These are phyloP conservation scores for Phytophthora fragariaefolia DNA, from an alignment of 352 stramenopile species.

Conservation along the genomic window DNA sequence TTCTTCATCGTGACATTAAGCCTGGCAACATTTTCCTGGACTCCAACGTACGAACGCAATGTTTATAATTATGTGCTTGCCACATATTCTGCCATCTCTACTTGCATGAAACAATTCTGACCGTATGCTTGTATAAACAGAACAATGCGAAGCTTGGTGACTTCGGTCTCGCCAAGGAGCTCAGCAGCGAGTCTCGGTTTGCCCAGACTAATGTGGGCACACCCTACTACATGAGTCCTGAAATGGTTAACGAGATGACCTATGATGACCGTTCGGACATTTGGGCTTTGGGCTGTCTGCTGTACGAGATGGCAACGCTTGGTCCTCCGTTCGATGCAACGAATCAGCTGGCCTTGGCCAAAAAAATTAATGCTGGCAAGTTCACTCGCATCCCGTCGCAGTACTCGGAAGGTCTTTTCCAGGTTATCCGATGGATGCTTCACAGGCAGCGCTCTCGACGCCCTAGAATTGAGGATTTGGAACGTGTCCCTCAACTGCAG, in stretches of 20 bases:
- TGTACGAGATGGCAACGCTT: slow-evolving; percentile 92
- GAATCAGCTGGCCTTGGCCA: slow-evolving; percentile 92
- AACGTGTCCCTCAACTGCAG: slow-evolving; percentile 82
- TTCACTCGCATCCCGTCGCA: slow-evolving; percentile 90
- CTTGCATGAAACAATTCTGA: slow-evolving; percentile 16
- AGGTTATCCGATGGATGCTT: slow-evolving; percentile 92
- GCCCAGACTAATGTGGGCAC: slow-evolving; percentile 93
- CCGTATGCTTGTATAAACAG: slow-evolving; percentile 30
- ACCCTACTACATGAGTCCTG: slow-evolving; percentile 94
- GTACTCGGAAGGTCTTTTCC: slow-evolving; percentile 92
- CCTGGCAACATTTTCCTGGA: slow-evolving; percentile 94
- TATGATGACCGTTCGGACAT: slow-evolving; percentile 94
- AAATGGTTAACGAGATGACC: slow-evolving; percentile 94
- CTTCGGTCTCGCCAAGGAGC: slow-evolving; percentile 92
- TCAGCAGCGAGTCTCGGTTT: slow-evolving; percentile 90
- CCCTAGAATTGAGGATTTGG: slow-evolving; percentile 86
- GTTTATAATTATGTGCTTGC: slow-evolving; percentile 1
- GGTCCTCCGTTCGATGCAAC: slow-evolving; percentile 92
- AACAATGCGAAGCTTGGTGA: slow-evolving; percentile 93
- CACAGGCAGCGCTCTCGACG: slow-evolving; percentile 83
- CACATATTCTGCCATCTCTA: background rate
- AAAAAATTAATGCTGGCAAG: slow-evolving; percentile 94
- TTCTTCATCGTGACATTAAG: slow-evolving; percentile 93
- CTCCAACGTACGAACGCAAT: slow-evolving; percentile 66
- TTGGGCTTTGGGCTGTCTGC: slow-evolving; percentile 90